These are phyloP conservation scores for Septoria linicola DNA, from an alignment of 2,329 filamentous ascomycete species.

Conservation along the genomic window DNA sequence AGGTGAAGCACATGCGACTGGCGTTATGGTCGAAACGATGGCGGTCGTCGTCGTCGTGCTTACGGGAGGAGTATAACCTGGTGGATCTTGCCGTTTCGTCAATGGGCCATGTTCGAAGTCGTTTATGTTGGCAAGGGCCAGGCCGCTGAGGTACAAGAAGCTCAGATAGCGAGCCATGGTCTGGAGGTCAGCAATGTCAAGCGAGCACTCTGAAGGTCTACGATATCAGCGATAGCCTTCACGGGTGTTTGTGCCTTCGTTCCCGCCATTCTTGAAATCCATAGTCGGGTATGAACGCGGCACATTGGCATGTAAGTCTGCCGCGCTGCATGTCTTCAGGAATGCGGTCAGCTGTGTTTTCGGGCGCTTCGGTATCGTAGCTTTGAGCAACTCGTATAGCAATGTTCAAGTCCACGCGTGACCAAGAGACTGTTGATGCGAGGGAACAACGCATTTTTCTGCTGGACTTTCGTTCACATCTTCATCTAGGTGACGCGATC, in stretches of 20 bases:
- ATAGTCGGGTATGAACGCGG: conserved; percentile 1
- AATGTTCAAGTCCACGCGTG: too few species aligned
- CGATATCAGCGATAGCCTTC: not conserved
- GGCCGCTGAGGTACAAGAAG: not conserved
- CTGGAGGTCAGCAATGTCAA: not conserved
- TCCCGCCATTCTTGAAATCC: not conserved
- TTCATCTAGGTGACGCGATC: too few species aligned
- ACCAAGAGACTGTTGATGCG: too few species aligned
- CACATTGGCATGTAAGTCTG: not conserved
- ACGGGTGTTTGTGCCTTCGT: not conserved
- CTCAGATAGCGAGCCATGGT: not conserved
- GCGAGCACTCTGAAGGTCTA: too few species aligned
- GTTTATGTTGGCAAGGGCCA: not conserved
- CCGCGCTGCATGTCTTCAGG: too few species aligned
- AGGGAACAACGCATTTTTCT: too few species aligned
- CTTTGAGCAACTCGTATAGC: too few species aligned
- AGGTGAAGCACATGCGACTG: not conserved
- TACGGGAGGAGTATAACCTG: not conserved
- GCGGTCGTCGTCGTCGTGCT: not conserved
- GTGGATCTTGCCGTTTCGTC: not conserved
- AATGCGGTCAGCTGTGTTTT: too few species aligned
- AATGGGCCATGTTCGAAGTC: not conserved
- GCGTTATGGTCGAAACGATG: not conserved
- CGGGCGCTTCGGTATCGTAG: too few species aligned
- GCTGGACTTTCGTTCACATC: too few species aligned